phyloP scores from a whole-genome alignment of 345 rosid species.

The Acer negundo region DNA sequence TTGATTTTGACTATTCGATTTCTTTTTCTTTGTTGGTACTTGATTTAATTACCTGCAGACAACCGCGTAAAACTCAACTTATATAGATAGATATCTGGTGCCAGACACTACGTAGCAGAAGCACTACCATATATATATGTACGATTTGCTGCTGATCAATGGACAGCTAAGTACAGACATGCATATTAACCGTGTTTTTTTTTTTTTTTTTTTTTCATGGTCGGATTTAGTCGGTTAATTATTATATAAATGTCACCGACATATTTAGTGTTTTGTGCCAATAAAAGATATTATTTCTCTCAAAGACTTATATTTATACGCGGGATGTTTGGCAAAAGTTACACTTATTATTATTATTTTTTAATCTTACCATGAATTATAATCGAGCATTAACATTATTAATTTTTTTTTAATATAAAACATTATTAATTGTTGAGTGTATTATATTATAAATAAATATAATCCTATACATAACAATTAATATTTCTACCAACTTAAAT shows the following conservation, averaged over 20 bases:
- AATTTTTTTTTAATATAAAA: no score
- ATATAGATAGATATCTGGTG: not conserved
- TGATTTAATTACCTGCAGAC: not conserved
- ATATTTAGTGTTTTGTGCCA: conserved; percentile 4
- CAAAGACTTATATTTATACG: no score
- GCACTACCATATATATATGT: not conserved
- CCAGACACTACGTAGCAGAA: not conserved
- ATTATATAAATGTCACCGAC: conserved; percentile 12
- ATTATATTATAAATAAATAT: no score
- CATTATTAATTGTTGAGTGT: no score
- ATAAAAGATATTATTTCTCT: not conserved
- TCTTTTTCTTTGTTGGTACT: not conserved
- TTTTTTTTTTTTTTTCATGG: conserved; percentile 2
- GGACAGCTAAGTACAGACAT: conserved; percentile 11
- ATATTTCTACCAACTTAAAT: no score
- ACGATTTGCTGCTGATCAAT: not conserved
- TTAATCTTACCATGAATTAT: not conserved
- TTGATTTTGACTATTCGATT: not conserved
- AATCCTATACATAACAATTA: no score
- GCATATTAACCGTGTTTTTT: not conserved
- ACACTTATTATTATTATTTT: no score
- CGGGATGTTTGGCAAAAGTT: not conserved
- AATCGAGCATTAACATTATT: not conserved
- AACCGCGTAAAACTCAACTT: conserved; percentile 2
- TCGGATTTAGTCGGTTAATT: not conserved